Base-by-base conservation (phyloP, 1,284 basidiomycete genomes). In the Boletus semigastroideus region DNA sequence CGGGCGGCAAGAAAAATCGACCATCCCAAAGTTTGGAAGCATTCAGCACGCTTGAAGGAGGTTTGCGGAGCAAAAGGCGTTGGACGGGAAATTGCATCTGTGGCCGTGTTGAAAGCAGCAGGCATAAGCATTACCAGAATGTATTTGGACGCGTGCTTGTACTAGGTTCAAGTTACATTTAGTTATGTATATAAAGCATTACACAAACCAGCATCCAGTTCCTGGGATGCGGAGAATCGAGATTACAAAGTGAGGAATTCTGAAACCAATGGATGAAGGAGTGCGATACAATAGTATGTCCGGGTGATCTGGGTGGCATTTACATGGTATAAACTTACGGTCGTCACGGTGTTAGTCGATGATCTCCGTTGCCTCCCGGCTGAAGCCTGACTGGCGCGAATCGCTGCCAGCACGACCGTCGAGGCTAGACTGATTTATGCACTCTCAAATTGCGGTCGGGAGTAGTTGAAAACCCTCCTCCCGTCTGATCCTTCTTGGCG, bases 311-410 rank as follows among this genome's bases (percentile, higher is more conserved):
- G 37, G 10, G 41, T 43, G 13, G 34, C 8, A 36, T 11, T 36
- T n/a, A 14, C 14, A 17, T n/a, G 25, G 31, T 37, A 9, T 46
- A 3, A 14, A 17, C 10, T 20, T 9, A 4, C 7, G 22, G 22
- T 22, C 22, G 22, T 12, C 19, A 41, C 17, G 2, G 8, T 1
- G 10, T 25, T 48, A 62, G 19, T 48, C 42, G 30, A 67, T 42
- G 28, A 63, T 58, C 7, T 67, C 55, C 12, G 64, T 67, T 20
- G 63, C 62, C 19, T 54, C 45, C 1, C 47, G 55, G 2, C 62
- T 63, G 8, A 63, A 46, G 34, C 51, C 47, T 30, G 30, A 20
- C 13, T 20, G 46, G 42, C n/a, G n/a, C 33, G 28, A 16, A 43
- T n/a, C 33, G 30, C 40, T 10, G 28, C 36, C 17, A 30, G 12